Conservation (phyloP, 2,329 filamentous ascomycete genomes). For the Botrytis aclada region DNA sequence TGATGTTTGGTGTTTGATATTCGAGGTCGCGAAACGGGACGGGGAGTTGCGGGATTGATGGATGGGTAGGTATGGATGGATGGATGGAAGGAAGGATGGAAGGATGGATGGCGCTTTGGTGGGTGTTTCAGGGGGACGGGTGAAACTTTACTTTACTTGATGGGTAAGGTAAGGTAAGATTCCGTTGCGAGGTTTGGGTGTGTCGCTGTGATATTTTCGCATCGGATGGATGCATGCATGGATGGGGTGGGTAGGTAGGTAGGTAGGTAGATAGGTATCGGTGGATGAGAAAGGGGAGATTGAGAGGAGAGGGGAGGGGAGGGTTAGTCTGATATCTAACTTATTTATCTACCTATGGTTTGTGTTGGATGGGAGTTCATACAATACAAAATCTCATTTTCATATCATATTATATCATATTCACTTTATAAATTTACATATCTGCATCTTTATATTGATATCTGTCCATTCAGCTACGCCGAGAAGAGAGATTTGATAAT, state of each 20-base stretch:
- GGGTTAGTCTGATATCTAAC: background rate
- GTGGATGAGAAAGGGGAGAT: background rate
- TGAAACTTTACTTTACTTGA: too few species aligned
- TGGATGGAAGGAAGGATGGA: too few species aligned
- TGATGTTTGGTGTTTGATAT: too few species aligned
- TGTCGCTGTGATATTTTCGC: background rate
- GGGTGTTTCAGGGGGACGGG: background rate
- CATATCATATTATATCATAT: background rate
- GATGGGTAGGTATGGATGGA: too few species aligned
- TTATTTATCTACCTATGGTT: background rate
- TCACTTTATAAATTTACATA: background rate
- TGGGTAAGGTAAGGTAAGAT: background rate
- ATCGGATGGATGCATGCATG: background rate
- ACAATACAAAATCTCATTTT: background rate
- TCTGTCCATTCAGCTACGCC: background rate
- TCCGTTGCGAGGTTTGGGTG: background rate
- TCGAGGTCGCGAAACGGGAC: background rate
- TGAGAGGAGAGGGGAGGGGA: background rate
- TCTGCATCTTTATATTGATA: background rate
- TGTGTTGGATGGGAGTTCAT: background rate
- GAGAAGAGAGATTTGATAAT: background rate
- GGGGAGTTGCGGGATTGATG: background rate
- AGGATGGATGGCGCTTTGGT: background rate
- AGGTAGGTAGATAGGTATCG: too few species aligned
- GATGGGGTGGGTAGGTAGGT: too few species aligned